Conservation (phyloP, 129 eudicot genomes). For the Flaveria robusta region DNA sequence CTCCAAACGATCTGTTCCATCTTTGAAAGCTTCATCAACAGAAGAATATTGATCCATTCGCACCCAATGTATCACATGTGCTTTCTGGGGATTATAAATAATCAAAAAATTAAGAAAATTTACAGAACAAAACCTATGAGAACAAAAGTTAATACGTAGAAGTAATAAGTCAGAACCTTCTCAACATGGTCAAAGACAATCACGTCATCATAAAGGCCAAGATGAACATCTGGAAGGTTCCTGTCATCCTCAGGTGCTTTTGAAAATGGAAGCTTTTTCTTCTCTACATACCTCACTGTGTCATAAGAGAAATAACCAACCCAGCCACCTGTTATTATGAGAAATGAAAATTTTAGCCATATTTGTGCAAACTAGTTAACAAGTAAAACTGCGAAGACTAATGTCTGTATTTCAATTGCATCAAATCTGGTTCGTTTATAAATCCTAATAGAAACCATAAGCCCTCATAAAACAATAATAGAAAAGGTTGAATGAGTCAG, state of each 20-base stretch:
- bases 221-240: slow-evolving; percentile 95
- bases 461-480: background rate
- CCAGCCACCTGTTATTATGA: slow-evolving; percentile 83
- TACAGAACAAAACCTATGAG: slow-evolving; percentile 10
- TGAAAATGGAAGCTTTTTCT: slow-evolving; percentile 87
- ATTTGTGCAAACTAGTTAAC: background rate
- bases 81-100: slow-evolving; percentile 59
- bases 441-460: slow-evolving; percentile 2
- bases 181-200: slow-evolving; percentile 98
- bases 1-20: slow-evolving; percentile 70
- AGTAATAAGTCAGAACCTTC: slow-evolving; percentile 55
- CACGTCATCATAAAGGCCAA: slow-evolving; percentile 98
- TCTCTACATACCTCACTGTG: slow-evolving; percentile 94
- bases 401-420: slow-evolving; percentile 6
- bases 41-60: slow-evolving; percentile 69
- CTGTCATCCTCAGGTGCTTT: slow-evolving; percentile 90
- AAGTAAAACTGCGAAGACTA: background rate
- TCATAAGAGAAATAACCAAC: slow-evolving; percentile 98
- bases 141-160: slow-evolving; percentile 5
- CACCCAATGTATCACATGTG: slow-evolving; percentile 90
- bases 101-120: background rate
- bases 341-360: slow-evolving; percentile 17
- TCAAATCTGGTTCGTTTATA: slow-evolving; percentile 3
- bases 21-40: slow-evolving; percentile 72
- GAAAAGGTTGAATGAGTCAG: background rate